Base-by-base conservation (phyloP, 2,329 filamentous ascomycete genomes). In the Alternaria viburni region DNA sequence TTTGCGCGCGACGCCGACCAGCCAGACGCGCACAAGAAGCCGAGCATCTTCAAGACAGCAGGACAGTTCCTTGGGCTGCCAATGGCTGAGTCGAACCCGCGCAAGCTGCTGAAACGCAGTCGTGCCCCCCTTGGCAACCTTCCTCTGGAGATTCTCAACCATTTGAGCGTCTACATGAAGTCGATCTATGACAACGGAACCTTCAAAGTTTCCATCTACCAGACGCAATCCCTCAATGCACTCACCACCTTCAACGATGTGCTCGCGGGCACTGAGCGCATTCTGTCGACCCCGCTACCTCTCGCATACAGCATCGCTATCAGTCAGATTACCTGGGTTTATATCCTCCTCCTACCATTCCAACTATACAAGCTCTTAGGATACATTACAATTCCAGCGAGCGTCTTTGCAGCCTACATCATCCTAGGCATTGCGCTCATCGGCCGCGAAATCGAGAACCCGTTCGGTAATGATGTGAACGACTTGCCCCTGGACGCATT, bases 271-370 rank as follows among this genome's bases (percentile, higher is more conserved):
- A 89, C 89, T 19, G 92, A 96, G 72, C 90, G 92, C 62, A 90
- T 96, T 30, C 86, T 94, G 17, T 92, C 89, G 77, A 96, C 93
- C 0, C 93, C 93, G 1, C 85, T 96, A 0, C 93, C 93, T 1
- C 86, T 93, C 55, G 93, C 92, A n/a, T 96, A 96, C 81, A 88
- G 86, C 68, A 96, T 96, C 69, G 88, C 92, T 68, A 94, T 96
- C 75, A 88, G 89, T 26, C 93, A 96, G 74, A 95, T 96, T 72
- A 93, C 93, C 25, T 93, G 91, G 88, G 86, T 93, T 45, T 96
- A 96, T 79, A 89, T 96, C 60, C 81, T 93, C 57, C 84, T 93
- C 7, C 86, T 96, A 0, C 93, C 93, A 3, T 95, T 96, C 84
- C 93, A 96, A 80, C 87, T 96, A 5, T 87, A 87, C 74, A 76